These are phyloP conservation scores for Aspergillus coremiiformis DNA, from an alignment of 495 filamentous ascomycete species.

Conservation along the genomic window DNA sequence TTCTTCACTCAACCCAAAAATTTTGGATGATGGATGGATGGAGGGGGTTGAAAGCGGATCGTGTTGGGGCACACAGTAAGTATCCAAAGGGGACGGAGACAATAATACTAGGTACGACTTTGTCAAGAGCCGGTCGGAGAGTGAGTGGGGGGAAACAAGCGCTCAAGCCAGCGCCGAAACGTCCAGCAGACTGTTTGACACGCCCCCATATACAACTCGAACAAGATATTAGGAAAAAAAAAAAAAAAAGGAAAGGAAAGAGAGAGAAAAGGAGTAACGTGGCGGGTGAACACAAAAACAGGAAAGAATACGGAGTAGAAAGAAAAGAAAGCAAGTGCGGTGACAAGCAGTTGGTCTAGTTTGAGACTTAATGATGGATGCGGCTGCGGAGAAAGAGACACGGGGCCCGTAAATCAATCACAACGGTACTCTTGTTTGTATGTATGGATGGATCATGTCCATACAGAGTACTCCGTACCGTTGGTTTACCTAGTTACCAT, in stretches of 20 bases:
- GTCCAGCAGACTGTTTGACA: constrained; percentile 11
- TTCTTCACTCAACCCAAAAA: constrained; percentile 9
- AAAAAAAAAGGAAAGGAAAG: constrained; percentile 2
- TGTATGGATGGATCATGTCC: too few species aligned
- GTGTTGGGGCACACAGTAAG: not conserved
- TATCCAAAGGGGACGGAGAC: constrained; percentile 4
- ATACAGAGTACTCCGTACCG: too few species aligned
- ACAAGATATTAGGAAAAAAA: not conserved
- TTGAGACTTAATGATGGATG: constrained; percentile 26
- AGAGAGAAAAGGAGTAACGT: not conserved
- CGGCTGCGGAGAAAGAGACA: constrained; percentile 21
- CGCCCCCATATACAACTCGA: constrained; percentile 7
- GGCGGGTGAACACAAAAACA: not conserved
- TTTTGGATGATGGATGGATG: constrained; percentile 13
- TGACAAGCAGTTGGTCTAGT: not conserved
- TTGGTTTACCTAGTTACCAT: too few species aligned
- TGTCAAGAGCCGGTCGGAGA: constrained; percentile 16
- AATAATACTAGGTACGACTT: not conserved
- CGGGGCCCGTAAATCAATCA: constrained; percentile 13
- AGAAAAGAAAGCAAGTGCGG: constrained; percentile 24
- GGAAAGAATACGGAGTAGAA: constrained; percentile 23
- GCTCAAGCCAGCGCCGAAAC: constrained; percentile 11
- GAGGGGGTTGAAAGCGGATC: constrained; percentile 8
- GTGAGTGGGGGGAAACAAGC: constrained; percentile 19
- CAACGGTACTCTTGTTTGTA: not conserved